These are phyloP conservation scores for Strobilomyces dryophilus DNA, from an alignment of 768 basidiomycete species.

Conservation along the genomic window DNA sequence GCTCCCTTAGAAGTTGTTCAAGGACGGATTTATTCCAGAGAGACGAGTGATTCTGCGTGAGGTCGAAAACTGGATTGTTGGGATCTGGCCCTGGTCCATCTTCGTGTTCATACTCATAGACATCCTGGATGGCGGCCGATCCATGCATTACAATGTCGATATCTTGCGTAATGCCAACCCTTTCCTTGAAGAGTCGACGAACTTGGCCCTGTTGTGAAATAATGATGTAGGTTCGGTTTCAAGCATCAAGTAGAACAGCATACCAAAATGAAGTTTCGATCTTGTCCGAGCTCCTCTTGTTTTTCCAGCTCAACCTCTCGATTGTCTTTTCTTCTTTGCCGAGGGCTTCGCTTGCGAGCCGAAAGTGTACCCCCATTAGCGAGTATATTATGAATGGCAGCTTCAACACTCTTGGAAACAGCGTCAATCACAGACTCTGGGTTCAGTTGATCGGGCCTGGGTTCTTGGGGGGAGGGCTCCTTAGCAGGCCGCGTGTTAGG, in stretches of 20 bases:
- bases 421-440: neutral
- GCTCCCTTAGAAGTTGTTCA: neutral
- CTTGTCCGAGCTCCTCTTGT: neutral
- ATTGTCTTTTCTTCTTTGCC: neutral
- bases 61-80: neutral
- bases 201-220: neutral
- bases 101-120: neutral
- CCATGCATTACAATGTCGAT: neutral
- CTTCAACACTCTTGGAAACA: neutral
- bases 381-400: neutral
- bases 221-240: no score
- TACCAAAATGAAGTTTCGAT: neutral
- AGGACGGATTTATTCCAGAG: neutral
- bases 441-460: no score
- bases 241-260: neutral
- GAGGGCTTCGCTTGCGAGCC: neutral
- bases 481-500: no score
- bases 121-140: neutral
- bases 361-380: neutral
- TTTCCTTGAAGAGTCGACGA: neutral
- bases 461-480: no score
- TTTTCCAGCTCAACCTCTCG: neutral
- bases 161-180: neutral
- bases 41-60: neutral
- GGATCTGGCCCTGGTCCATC: neutral